phyloP scores from a whole-genome alignment of 306 rosid genomes.

The Quercus glauca region DNA sequence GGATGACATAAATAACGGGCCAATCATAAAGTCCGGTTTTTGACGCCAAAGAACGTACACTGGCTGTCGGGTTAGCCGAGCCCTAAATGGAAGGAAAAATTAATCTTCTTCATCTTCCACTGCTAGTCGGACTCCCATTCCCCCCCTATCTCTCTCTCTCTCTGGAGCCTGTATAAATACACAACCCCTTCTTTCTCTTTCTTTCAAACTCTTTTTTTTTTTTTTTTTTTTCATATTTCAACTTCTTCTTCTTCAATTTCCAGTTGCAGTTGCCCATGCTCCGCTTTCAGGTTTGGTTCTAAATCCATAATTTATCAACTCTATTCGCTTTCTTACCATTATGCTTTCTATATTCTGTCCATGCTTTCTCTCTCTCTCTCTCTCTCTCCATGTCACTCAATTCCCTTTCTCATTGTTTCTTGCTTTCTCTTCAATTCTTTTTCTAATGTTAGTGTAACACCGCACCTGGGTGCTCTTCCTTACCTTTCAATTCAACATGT shows the following conservation, averaged over 20 bases:
- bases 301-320: background rate
- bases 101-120: background rate
- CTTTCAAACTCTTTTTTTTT: background rate
- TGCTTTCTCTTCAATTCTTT: background rate
- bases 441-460: background rate
- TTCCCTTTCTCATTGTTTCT: background rate
- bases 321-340: background rate
- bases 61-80: background rate
- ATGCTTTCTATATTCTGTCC: background rate
- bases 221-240: background rate
- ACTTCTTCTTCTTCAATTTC: background rate
- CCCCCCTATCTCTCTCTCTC: too few relatives aligned
- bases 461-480: background rate
- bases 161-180: too few relatives aligned
- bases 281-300: background rate
- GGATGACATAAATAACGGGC: too few relatives aligned
- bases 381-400: background rate
- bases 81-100: background rate
- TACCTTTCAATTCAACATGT: background rate
- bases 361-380: background rate
- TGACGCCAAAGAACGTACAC: too few relatives aligned
- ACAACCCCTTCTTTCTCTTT: too few relatives aligned
- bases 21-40: too few relatives aligned
- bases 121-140: background rate
- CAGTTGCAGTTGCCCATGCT: too few relatives aligned